phyloP scores from a whole-genome alignment of 2,329 filamentous ascomycete species.

The Dactylellina cionopaga region DNA sequence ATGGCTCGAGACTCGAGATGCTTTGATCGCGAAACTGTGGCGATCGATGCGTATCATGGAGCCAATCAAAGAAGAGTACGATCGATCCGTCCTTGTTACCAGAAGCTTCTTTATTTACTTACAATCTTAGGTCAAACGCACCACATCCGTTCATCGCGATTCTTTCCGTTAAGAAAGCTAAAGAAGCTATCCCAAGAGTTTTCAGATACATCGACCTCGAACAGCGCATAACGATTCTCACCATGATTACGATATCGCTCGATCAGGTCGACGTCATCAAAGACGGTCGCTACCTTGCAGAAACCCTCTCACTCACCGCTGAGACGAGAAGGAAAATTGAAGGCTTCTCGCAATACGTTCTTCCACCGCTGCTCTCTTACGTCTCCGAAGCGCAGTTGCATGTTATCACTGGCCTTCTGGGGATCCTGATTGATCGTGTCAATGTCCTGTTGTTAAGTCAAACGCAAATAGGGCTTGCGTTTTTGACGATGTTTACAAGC shows the following conservation, averaged over 20 bases:
- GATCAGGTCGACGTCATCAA: constrained; percentile 91
- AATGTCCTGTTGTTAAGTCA: constrained; percentile 85
- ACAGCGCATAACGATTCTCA: constrained; percentile 92
- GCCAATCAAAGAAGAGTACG: constrained; percentile 70
- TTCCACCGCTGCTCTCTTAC: constrained; percentile 88
- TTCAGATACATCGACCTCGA: constrained; percentile 93
- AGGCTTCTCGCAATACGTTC: constrained; percentile 85
- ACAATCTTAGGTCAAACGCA: constrained; percentile 69
- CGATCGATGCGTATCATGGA: constrained; percentile 89
- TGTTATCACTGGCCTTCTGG: constrained; percentile 89
- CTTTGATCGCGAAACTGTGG: constrained; percentile 86
- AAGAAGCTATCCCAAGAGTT: constrained; percentile 92
- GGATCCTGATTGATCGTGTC: constrained; percentile 80
- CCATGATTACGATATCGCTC: constrained; percentile 92
- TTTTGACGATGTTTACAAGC: constrained; percentile 93
- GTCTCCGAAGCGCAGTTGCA: constrained; percentile 89
- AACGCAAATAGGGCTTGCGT: constrained; percentile 86
- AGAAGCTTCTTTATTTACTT: constrained; percentile 32
- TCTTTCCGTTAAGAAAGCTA: constrained; percentile 92
- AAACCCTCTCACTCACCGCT: constrained; percentile 77
- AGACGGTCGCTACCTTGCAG: constrained; percentile 77
- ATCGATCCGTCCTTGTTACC: not conserved
- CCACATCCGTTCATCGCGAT: constrained; percentile 95
- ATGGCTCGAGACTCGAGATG: constrained; percentile 77
- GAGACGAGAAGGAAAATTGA: constrained; percentile 90